Conservation (phyloP, 371 early-diverging fungal species). For the Gilbertella persicaria region DNA sequence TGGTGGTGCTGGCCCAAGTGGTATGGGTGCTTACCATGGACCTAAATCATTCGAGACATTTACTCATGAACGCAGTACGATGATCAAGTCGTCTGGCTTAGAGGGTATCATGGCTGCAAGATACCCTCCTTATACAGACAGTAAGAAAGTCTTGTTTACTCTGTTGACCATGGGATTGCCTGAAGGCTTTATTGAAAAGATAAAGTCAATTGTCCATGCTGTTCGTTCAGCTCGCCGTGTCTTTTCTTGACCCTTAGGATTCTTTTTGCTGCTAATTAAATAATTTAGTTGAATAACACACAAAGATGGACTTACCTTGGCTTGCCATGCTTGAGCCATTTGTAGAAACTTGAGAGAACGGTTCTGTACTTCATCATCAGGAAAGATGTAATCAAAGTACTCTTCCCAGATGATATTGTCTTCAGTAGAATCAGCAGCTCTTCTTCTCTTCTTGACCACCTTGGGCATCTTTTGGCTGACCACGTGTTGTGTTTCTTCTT, state of each 20-base stretch:
- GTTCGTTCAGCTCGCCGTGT: constrained; percentile 10
- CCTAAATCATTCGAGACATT: constrained; percentile 75
- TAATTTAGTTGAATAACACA: neutral
- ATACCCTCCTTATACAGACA: constrained; percentile 53
- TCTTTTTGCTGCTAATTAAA: neutral
- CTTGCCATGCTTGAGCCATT: constrained; percentile 92
- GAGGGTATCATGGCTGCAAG: constrained; percentile 48
- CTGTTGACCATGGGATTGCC: constrained; percentile 25
- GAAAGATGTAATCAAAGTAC: constrained; percentile 97
- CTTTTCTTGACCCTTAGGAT: constrained; percentile 1
- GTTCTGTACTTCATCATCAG: constrained; percentile 85
- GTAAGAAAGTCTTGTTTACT: constrained; percentile 30
- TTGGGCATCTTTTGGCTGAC: constrained; percentile 83
- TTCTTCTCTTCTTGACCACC: constrained; percentile 85
- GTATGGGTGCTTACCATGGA: constrained; percentile 85
- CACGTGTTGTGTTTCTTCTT: constrained; percentile 51
- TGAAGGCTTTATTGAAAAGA: constrained; percentile 5
- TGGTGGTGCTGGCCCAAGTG: constrained; percentile 87
- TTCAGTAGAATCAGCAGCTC: constrained; percentile 59
- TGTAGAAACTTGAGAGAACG: constrained; percentile 87
- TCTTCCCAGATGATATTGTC: constrained; percentile 85
- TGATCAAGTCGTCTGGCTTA: constrained; percentile 52
- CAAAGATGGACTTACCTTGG: constrained; percentile 20
- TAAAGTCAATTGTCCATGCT: constrained; percentile 8
- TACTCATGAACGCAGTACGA: constrained; percentile 62